Percentiles rank a stretch among this genome's conserved stretches.
These are phyloP conservation scores for Phytophthora litchii DNA, from an alignment of 352 stramenopile species.

Conservation along the genomic window DNA sequence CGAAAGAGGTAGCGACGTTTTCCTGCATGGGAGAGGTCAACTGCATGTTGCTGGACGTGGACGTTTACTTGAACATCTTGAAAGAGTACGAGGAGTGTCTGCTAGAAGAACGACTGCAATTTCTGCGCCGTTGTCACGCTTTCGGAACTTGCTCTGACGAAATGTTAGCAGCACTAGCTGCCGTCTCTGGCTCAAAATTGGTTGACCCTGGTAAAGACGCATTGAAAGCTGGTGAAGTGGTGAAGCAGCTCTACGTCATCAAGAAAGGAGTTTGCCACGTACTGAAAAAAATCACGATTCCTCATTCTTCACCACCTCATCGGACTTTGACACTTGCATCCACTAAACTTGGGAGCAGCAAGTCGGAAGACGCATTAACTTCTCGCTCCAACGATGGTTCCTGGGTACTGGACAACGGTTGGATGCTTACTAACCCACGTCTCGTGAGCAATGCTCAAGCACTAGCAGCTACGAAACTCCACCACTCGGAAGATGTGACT, in stretches of 20 bases:
- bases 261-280: slow-evolving; percentile 75
- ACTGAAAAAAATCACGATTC: slow-evolving; percentile 56
- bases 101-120: slow-evolving; percentile 55
- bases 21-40: slow-evolving; percentile 59
- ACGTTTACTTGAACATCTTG: slow-evolving; percentile 57
- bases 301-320: slow-evolving; percentile 8
- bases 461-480: slow-evolving; percentile 15
- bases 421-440: slow-evolving; percentile 81
- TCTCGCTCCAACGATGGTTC: slow-evolving; percentile 57
- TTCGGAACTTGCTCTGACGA: slow-evolving; percentile 67
- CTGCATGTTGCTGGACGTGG: slow-evolving; percentile 57
- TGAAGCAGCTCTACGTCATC: slow-evolving; percentile 70
- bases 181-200: slow-evolving; percentile 51
- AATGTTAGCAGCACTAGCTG: slow-evolving; percentile 51
- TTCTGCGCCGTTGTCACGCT: slow-evolving; percentile 63
- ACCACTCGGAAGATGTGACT: slow-evolving; percentile 51
- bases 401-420: slow-evolving; percentile 82
- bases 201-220: slow-evolving; percentile 63
- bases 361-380: slow-evolving; percentile 34
- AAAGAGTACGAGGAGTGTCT: slow-evolving; percentile 48
- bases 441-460: slow-evolving; percentile 56
- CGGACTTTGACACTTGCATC: background rate
- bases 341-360: slow-evolving; percentile 13
- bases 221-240: slow-evolving; percentile 57
- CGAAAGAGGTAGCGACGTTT: slow-evolving; percentile 48